Evolutionary conservation across 805 yeast species (phyloP).

Genomic region (Ogataea pignaliae): DNA sequence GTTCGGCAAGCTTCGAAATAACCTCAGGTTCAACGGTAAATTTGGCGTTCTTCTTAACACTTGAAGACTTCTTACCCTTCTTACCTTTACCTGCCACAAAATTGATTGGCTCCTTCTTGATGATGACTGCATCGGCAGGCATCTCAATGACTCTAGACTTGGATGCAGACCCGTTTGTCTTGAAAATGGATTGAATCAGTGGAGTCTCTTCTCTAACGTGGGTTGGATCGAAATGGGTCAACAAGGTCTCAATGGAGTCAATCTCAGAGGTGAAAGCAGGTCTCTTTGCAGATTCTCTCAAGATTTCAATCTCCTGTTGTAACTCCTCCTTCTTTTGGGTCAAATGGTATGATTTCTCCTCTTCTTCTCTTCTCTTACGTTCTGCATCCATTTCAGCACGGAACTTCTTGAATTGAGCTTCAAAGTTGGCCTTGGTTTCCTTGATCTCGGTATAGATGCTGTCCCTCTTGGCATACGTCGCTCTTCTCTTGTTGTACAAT

Average conservation of each 20-base stretch:
- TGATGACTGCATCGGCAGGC: slow-evolving; percentile 60
- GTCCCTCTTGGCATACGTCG: slow-evolving; percentile 63
- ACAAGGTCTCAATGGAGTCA: slow-evolving; percentile 65
- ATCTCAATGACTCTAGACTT: slow-evolving; percentile 48
- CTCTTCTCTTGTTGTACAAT: slow-evolving; percentile 61
- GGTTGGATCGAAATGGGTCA: slow-evolving; percentile 73
- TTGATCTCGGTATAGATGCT: slow-evolving; percentile 62
- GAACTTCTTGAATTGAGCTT: slow-evolving; percentile 69
- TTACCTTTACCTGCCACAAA: slow-evolving; percentile 50
- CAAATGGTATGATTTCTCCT: slow-evolving; percentile 51
- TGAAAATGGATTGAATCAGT: slow-evolving; percentile 9
- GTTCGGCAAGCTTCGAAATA: slow-evolving; percentile 69
- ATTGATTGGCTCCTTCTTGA: slow-evolving; percentile 56
- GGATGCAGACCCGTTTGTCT: slow-evolving; percentile 9
- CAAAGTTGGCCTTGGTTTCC: slow-evolving; percentile 67
- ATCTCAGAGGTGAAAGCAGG: slow-evolving; percentile 88
- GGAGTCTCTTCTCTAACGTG: slow-evolving; percentile 52
- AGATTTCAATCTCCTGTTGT: slow-evolving; percentile 60
- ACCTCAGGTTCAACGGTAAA: slow-evolving; percentile 78
- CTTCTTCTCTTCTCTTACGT: slow-evolving; percentile 61
- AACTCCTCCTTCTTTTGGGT: slow-evolving; percentile 46
- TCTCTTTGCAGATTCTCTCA: slow-evolving; percentile 60
- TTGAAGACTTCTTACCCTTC: slow-evolving; percentile 44
- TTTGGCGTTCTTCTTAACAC: slow-evolving; percentile 32
- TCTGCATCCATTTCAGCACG: slow-evolving; percentile 65